Evolutionary conservation across 495 filamentous ascomycete species (phyloP), one percentile per base, ranked within the genome.

Genomic region (Podospora tetraspora): DNA sequence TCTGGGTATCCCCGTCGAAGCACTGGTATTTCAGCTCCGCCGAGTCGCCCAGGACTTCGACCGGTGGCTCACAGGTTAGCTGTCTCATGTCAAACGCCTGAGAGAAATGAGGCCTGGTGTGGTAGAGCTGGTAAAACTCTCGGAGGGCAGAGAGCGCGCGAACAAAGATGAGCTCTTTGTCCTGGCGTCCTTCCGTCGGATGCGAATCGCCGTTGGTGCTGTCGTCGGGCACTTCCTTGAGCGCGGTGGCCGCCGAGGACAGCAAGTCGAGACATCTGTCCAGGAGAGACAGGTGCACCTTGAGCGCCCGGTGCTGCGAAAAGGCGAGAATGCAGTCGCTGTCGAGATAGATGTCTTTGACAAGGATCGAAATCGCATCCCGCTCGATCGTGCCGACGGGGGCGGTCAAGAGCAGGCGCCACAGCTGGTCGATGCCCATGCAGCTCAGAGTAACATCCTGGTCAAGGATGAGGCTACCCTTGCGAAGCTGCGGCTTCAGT

Each of bases 211-310:
- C 78, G 63, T 76, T 81, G 13, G 78, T 68, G n/a, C 69, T 73
- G 5, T 75, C 78, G 64, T 83, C 78, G 57, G 65, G 74, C 61
- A 81, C 81, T 5, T 74, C 64, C 68, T 85, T 90, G 70, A 94
- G 69, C 59, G 80, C 85, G 19, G 81, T 76, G 12, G 91, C 91
- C n/a, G 91, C 88, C 2, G 82, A 80, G 43, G 87, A 89, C 10
- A 97, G 82, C 73, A 95, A 91, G 19, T 84, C 78, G 12, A 96
- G 84, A 71, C 93, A 97, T 61, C 91, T 88, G 69, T 90, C 83
- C 21, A 92, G 91, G 13, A 97, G 82, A 11, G 84, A 83, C 66
- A 94, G 82, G 76, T 97, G 93, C n/a, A 94, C 90, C 71, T 75
- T 79, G 24, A 79, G 76, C 27, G 80, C 79, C 22, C 79, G 79